phyloP scores from a whole-genome alignment of 495 filamentous ascomycete species.

The Hypomontagnella monticulosa region DNA sequence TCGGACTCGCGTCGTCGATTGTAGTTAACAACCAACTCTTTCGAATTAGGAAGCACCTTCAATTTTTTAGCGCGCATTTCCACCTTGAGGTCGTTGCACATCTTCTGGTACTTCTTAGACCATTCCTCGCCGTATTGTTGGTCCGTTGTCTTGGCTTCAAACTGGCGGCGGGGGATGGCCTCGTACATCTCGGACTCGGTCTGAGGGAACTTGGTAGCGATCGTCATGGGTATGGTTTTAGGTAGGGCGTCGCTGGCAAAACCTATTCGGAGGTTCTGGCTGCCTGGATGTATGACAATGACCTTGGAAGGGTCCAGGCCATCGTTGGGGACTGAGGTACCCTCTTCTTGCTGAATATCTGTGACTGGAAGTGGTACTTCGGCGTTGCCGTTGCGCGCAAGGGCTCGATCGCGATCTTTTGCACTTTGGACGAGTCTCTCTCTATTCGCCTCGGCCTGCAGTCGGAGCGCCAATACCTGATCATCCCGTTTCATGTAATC shows the following conservation, averaged over 20 bases:
- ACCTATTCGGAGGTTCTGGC: conserved; percentile 92
- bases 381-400: conserved; percentile 75
- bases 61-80: conserved; percentile 93
- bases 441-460: conserved; percentile 83
- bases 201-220: conserved; percentile 77
- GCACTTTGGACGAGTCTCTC: conserved; percentile 82
- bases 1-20: conserved; percentile 85
- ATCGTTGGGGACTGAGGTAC: conserved; percentile 66
- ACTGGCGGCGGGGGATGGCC: conserved; percentile 87
- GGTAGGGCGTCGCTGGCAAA: conserved; percentile 93
- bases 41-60: conserved; percentile 92
- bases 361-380: conserved; percentile 66
- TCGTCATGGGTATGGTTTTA: conserved; percentile 91
- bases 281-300: conserved; percentile 97
- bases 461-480: conserved; percentile 86
- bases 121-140: conserved; percentile 93
- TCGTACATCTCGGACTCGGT: conserved; percentile 88
- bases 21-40: conserved; percentile 91
- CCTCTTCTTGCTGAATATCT: conserved; percentile 67
- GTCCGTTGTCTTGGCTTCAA: conserved; percentile 71
- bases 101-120: conserved; percentile 76
- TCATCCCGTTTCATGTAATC: conserved; percentile 99
- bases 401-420: conserved; percentile 84
- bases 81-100: conserved; percentile 85
- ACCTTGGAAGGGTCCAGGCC: conserved; percentile 82